Percentiles rank a stretch among this genome's conserved stretches.
These are phyloP conservation scores for Lagenaria siceraria DNA, from an alignment of 306 rosid species.

Conservation along the genomic window DNA sequence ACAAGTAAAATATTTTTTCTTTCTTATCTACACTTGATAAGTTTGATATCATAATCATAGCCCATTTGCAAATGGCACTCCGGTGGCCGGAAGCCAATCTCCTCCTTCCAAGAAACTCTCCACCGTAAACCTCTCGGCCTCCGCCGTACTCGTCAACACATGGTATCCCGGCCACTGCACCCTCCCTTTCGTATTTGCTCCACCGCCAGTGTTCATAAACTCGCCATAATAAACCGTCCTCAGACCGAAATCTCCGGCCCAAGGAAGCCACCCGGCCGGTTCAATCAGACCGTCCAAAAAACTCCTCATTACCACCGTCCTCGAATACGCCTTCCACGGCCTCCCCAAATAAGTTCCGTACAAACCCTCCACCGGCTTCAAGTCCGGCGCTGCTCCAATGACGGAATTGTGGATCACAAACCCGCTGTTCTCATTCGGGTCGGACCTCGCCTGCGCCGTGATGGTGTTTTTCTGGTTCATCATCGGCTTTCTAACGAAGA, in stretches of 20 bases:
- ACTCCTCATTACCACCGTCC: slow-evolving; percentile 58
- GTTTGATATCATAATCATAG: slow-evolving; percentile 11
- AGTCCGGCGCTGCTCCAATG: slow-evolving; percentile 25
- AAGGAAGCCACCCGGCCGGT: slow-evolving; percentile 53
- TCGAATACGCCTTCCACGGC: slow-evolving; percentile 65
- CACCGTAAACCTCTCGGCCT: slow-evolving; percentile 48
- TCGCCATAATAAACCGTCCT: slow-evolving; percentile 54
- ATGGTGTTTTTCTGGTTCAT: slow-evolving; percentile 36
- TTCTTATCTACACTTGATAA: too few species aligned
- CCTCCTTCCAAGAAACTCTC: slow-evolving; percentile 44
- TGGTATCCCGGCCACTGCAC: slow-evolving; percentile 65
- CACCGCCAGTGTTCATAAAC: slow-evolving; percentile 45
- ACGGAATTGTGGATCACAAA: slow-evolving; percentile 42
- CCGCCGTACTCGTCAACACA: slow-evolving; percentile 22
- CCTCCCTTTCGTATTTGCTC: slow-evolving; percentile 45
- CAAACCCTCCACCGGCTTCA: slow-evolving; percentile 20
- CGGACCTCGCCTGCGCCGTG: slow-evolving; percentile 56
- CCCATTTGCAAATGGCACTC: slow-evolving; percentile 49
- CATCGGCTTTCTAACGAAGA: slow-evolving; percentile 40
- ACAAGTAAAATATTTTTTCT: too few species aligned
- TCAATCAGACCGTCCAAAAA: slow-evolving; percentile 24
- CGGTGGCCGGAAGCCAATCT: slow-evolving; percentile 42
- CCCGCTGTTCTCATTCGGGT: slow-evolving; percentile 68
- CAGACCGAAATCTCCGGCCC: slow-evolving; percentile 57
- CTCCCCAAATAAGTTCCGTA: slow-evolving; percentile 45